Conservation (phyloP, 768 basidiomycete genomes). For the Pulveroboletus sp. region DNA sequence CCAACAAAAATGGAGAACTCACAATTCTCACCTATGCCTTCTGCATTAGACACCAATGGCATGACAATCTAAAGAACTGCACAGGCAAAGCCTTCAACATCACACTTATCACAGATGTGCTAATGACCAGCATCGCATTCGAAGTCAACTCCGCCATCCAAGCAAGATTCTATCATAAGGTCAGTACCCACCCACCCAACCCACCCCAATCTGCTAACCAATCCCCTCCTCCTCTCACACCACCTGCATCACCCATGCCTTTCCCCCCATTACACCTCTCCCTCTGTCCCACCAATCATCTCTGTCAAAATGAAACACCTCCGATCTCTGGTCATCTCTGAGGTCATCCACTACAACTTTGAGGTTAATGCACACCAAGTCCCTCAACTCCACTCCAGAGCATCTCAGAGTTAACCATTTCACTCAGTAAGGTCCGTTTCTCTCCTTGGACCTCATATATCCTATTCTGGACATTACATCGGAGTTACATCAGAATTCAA, state of each 20-base stretch:
- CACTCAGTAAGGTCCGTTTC: too few relatives aligned
- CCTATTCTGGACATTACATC: too few relatives aligned
- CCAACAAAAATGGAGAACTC: not conserved
- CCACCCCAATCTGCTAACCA: too few relatives aligned
- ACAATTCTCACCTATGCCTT: not conserved
- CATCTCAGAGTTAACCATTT: too few relatives aligned
- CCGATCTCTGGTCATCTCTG: too few relatives aligned
- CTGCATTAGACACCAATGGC: not conserved
- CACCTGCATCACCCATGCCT: too few relatives aligned
- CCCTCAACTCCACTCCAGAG: too few relatives aligned
- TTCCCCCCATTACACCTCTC: not conserved
- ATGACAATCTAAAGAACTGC: constrained; percentile 1
- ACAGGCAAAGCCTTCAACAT: not conserved
- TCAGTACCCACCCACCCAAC: not conserved
- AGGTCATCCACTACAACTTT: too few relatives aligned
- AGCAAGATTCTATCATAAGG: not conserved
- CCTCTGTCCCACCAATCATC: not conserved
- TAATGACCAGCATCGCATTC: not conserved
- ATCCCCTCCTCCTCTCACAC: not conserved
- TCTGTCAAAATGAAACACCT: too few relatives aligned
- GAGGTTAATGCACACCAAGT: too few relatives aligned
- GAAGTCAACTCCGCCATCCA: not conserved
- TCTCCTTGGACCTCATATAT: too few relatives aligned
- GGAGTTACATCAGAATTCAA: too few relatives aligned
- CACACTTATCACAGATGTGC: not conserved